phyloP scores from a whole-genome alignment of 202 grass and related monocot genomes.

The Bolboschoenoplectus hybrid region DNA sequence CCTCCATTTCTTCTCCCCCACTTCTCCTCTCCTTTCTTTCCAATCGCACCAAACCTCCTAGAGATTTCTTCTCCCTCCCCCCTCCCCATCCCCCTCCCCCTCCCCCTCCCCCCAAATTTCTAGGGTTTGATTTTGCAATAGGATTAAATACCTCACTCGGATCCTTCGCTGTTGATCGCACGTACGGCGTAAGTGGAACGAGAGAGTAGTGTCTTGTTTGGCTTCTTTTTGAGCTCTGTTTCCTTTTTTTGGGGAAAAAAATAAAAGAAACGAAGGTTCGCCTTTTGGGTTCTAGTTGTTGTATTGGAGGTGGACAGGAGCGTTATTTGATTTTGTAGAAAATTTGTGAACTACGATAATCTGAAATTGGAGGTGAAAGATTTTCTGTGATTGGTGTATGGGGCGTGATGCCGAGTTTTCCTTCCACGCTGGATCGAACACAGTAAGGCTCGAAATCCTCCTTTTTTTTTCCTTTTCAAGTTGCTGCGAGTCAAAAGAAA shows the following conservation, averaged over 20 bases:
- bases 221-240: not conserved
- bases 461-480: not conserved
- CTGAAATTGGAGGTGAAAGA: not conserved
- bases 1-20: conserved; percentile 36
- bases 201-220: conserved; percentile 29
- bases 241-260: conserved; percentile 6
- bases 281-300: conserved; percentile 24
- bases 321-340: not conserved
- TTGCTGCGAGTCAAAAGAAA: not conserved
- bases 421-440: conserved; percentile 39
- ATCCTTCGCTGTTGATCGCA: not conserved
- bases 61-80: conserved; percentile 37
- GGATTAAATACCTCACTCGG: not conserved
- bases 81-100: not conserved
- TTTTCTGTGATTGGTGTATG: conserved; percentile 35
- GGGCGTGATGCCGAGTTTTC: conserved; percentile 40
- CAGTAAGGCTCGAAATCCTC: conserved; percentile 42
- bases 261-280: not conserved
- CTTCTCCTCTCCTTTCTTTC: conserved; percentile 28
- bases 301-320: not conserved
- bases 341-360: not conserved
- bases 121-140: not conserved
- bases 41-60: conserved; percentile 38
- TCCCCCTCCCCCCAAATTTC: not conserved
- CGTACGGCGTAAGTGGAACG: not conserved